Percentiles rank a stretch among this genome's conserved stretches.
Conservation (phyloP, 1,284 basidiomycete genomes). For the Ganoderma lingzhi region DNA sequence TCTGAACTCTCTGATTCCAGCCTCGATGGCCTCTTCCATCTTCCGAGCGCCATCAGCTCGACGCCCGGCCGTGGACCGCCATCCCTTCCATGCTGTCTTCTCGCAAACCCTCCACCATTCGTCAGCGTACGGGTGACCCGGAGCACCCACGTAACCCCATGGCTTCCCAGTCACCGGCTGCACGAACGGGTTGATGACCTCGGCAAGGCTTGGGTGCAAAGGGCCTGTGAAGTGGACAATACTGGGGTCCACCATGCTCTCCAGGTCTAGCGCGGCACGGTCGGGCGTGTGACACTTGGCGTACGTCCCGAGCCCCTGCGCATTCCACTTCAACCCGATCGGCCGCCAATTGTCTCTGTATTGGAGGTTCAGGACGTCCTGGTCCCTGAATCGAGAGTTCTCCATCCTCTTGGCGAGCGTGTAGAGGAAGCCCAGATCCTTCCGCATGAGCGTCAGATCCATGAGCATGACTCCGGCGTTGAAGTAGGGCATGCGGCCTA, state of each 20-base stretch:
- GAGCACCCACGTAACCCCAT: constrained; percentile 64
- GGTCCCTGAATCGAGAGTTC: constrained; percentile 50
- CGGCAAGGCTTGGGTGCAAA: constrained; percentile 53
- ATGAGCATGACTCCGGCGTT: constrained; percentile 64
- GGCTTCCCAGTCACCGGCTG: constrained; percentile 63
- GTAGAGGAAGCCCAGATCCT: constrained; percentile 37
- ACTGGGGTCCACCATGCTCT: constrained; percentile 48
- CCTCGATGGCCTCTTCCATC: constrained; percentile 29
- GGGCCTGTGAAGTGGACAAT: constrained; percentile 69
- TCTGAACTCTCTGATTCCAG: constrained; percentile 19
- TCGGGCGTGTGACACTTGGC: constrained; percentile 47
- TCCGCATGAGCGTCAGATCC: constrained; percentile 53
- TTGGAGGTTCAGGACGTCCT: constrained; percentile 60
- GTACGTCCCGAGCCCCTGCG: constrained; percentile 65
- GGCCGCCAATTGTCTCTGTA: constrained; percentile 52
- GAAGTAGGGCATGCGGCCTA: constrained; percentile 52
- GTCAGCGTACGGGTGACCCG: constrained; percentile 56
- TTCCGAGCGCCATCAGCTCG: constrained; percentile 30
- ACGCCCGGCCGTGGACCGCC: constrained; percentile 41
- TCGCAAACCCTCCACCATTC: constrained; percentile 59
- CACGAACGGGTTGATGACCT: constrained; percentile 58
- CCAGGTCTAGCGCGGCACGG: constrained; percentile 43
- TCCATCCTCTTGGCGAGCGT: constrained; percentile 39
- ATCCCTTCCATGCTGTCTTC: constrained; percentile 52
- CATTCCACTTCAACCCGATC: constrained; percentile 58